Evolutionary conservation across 768 basidiomycete species (phyloP).

Genomic region (Ramaria sp.): DNA sequence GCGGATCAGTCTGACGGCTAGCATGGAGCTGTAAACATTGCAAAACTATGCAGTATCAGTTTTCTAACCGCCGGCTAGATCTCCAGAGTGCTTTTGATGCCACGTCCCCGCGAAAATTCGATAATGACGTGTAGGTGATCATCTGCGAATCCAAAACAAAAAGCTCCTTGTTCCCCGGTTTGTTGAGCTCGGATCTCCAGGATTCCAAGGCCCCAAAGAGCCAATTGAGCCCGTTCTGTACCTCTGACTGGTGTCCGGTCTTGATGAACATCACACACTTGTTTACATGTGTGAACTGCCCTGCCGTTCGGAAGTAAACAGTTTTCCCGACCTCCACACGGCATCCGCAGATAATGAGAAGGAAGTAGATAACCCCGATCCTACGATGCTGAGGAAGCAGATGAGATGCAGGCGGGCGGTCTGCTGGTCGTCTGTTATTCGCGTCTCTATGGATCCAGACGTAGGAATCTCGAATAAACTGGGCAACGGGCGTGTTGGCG

Average conservation of each 20-base stretch:
- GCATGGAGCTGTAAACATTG: not conserved
- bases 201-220: not conserved
- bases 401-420: slow-evolving; percentile 2
- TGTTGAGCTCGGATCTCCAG: slow-evolving; percentile 1
- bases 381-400: not conserved
- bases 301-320: not conserved
- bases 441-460: slow-evolving; percentile 7
- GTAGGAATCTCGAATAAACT: slow-evolving; percentile 6
- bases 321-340: not conserved
- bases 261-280: slow-evolving; percentile 8
- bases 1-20: not conserved
- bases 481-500: not conserved
- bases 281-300: slow-evolving; percentile 5
- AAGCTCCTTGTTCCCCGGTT: slow-evolving; percentile 1
- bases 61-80: not conserved
- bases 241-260: slow-evolving; percentile 1
- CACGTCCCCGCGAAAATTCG: not conserved
- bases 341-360: slow-evolving; percentile 7
- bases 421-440: not conserved
- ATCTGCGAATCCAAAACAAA: slow-evolving; percentile 6
- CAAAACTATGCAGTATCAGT: not conserved
- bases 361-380: slow-evolving; percentile 4
- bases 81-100: slow-evolving; percentile 6
- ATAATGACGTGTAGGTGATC: not conserved
- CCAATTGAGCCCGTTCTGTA: not conserved